A percentile compares a stretch with the other conserved stretches of the same genome.
Evolutionary conservation across 352 stramenopile species (phyloP).

Genomic region (Globisporangium sylvaticum): DNA sequence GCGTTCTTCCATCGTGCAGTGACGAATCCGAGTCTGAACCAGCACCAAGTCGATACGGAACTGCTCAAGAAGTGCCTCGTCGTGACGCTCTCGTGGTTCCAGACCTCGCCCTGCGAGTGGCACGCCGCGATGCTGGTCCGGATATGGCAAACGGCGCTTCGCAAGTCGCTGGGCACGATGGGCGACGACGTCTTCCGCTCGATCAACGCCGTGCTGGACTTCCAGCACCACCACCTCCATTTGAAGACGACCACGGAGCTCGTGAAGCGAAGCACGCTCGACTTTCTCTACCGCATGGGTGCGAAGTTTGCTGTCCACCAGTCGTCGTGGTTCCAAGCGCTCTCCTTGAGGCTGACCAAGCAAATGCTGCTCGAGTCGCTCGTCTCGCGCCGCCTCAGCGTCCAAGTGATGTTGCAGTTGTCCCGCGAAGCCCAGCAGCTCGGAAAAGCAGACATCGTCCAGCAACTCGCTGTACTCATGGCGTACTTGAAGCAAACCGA

Average conservation of each 20-base stretch:
- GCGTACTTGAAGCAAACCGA: slow-evolving; percentile 25
- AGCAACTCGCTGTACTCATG: slow-evolving; percentile 36
- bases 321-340: slow-evolving; percentile 28
- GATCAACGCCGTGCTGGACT: slow-evolving; percentile 53
- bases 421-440: slow-evolving; percentile 29
- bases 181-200: slow-evolving; percentile 43
- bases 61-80: slow-evolving; percentile 46
- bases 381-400: slow-evolving; percentile 39
- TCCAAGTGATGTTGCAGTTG: slow-evolving; percentile 36
- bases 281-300: slow-evolving; percentile 44
- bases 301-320: slow-evolving; percentile 28
- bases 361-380: slow-evolving; percentile 50
- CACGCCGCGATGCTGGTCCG: slow-evolving; percentile 50
- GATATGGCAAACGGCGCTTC: slow-evolving; percentile 58
- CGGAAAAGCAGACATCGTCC: slow-evolving; percentile 19
- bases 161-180: slow-evolving; percentile 32
- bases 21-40: slow-evolving; percentile 32
- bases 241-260: slow-evolving; percentile 27
- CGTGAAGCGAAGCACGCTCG: slow-evolving; percentile 51
- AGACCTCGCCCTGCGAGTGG: slow-evolving; percentile 56
- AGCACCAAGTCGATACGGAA: slow-evolving; percentile 34
- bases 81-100: slow-evolving; percentile 60
- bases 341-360: slow-evolving; percentile 50
- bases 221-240: slow-evolving; percentile 31
- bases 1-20: slow-evolving; percentile 61